These are phyloP conservation scores for Viola pubescens DNA, from an alignment of 441 rosid genomes.

Conservation along the genomic window DNA sequence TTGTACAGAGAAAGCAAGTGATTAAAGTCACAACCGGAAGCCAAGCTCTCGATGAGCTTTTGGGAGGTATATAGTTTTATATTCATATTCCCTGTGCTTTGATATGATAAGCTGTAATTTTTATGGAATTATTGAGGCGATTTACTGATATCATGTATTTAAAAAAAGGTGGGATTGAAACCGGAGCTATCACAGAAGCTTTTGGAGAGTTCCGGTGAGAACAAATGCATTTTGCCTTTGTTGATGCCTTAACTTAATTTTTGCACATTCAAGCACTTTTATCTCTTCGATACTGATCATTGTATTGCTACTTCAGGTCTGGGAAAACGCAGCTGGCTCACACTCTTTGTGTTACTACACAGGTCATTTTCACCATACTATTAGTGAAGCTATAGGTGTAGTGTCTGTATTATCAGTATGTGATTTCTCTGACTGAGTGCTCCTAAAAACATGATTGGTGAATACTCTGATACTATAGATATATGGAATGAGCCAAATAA, in stretches of 20 bases:
- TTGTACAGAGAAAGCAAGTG: conserved; percentile 54
- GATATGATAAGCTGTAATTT: too few species aligned
- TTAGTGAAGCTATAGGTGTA: not conserved
- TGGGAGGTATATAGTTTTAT: conserved; percentile 42
- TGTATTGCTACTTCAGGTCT: conserved; percentile 40
- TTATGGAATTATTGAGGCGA: too few species aligned
- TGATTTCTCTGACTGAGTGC: not conserved
- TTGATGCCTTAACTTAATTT: not conserved
- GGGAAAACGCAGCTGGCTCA: conserved; percentile 96
- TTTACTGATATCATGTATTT: conserved; percentile 2
- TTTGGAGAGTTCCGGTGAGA: conserved; percentile 79
- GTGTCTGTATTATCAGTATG: not conserved
- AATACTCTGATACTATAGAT: not conserved
- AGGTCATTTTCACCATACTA: conserved; percentile 36
- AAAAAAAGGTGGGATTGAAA: conserved; percentile 68
- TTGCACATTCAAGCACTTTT: conserved; percentile 4
- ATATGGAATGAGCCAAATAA: too few species aligned
- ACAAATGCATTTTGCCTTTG: conserved; percentile 6
- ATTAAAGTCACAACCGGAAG: conserved; percentile 85
- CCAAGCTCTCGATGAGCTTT: conserved; percentile 80
- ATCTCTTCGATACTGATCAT: conserved; percentile 1
- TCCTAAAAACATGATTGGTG: not conserved
- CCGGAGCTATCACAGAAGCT: conserved; percentile 80
- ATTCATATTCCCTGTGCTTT: not conserved
- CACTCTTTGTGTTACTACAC: conserved; percentile 87